Evolutionary conservation across 495 filamentous ascomycete genomes (phyloP), one percentile per base, ranked within the genome.

Genomic region (Talaromyces adpressus): DNA sequence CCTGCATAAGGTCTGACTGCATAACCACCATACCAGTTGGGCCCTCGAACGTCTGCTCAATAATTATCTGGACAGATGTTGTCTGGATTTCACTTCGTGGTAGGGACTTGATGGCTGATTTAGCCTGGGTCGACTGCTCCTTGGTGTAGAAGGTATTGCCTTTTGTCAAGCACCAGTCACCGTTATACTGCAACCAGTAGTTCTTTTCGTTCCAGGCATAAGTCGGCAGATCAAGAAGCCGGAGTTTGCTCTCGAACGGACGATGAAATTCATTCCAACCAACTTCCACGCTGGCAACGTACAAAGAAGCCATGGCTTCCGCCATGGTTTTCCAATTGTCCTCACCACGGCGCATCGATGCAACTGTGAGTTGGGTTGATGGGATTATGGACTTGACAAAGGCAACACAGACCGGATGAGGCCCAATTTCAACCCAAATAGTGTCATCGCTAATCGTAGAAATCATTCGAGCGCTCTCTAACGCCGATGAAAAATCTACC

Each of bases 201-300:
- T 72, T 75, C 56, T 72, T 73, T 3, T 69, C 39, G 41, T 76
- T 71, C 71, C 71, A 81, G 0, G 75, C 73, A 64, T 94, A 94
- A 6, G 80, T 71, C 5, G 89, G 89, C 1, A 92, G 80, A 18
- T 83, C 71, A 0, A 92, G 67, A 7, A 90, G 74, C 6, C 76
- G 71, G 4, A 82, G 79, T 11, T 75, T 79, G 4, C 71, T 62
- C 25, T 72, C 67, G 68, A 87, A 89, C 64, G 85, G 83, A 7
- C 77, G 72, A 73, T 87, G 85, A 66, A 82, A 90, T 67, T 89
- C 89, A 62, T 81, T 82, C 86, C 88, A 93, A 68, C 83, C 70
- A 56, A 91, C 67, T 16, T 81, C 76, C 7, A 87, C 65, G 12
- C 90, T 88, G 6, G 72, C 75, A 3, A 68, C 69, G 67, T 91